Percentiles rank a stretch among this genome's conserved stretches.
These are phyloP conservation scores for Coelastrella sp. DNA, from an alignment of 139 green algal genomes.

Conservation along the genomic window DNA sequence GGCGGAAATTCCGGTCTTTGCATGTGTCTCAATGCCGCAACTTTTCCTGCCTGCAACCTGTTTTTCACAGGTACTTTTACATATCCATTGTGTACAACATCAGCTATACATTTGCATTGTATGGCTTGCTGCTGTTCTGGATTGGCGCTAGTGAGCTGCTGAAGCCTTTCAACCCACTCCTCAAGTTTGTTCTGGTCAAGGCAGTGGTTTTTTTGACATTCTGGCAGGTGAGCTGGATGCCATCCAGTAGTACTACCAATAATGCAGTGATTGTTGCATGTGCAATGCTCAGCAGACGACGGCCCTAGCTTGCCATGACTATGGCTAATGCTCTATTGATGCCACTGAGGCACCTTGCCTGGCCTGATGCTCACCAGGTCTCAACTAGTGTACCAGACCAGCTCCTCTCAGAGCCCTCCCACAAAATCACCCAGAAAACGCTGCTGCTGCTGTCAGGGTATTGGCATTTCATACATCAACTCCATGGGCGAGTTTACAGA, in stretches of 20 bases:
- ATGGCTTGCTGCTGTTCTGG: constrained; percentile 96
- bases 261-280: no score
- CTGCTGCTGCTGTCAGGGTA: constrained; percentile 57
- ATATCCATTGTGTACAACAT: constrained; percentile 95
- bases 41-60: no score
- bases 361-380: no score
- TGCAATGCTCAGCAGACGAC: no score
- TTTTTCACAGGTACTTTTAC: constrained; percentile 77
- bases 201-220: constrained; percentile 97
- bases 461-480: constrained; percentile 74
- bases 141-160: constrained; percentile 93
- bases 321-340: no score
- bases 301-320: no score
- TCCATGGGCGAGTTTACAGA: constrained; percentile 68
- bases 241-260: neutral
- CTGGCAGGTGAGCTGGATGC: constrained; percentile 85
- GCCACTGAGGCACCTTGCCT: no score
- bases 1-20: no score
- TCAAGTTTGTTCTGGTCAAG: constrained; percentile 98
- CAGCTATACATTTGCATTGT: constrained; percentile 94
- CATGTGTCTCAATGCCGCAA: no score
- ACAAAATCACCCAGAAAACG: no score
- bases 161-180: constrained; percentile 89
- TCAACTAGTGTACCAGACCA: no score
- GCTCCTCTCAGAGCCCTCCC: no score